Evolutionary conservation across 2,329 filamentous ascomycete genomes (phyloP).

Genomic region (Fusarium brachygibbosum): DNA sequence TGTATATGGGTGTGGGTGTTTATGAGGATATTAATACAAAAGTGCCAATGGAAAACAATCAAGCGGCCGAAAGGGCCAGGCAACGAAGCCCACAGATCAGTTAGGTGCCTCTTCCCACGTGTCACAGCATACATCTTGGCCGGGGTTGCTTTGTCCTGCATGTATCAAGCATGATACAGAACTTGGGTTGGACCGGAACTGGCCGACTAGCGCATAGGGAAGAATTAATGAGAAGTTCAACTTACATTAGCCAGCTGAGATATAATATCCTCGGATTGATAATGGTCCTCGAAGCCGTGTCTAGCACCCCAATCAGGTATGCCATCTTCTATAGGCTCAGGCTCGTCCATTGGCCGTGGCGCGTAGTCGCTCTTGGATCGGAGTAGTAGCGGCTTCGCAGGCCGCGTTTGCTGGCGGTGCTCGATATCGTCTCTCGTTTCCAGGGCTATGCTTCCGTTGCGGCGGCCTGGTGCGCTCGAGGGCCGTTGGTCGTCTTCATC

Average conservation of each 20-base stretch:
- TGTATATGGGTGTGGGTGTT: not conserved
- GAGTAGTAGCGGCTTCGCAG: slow-evolving; percentile 64
- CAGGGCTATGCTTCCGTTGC: slow-evolving; percentile 51
- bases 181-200: slow-evolving; percentile 54
- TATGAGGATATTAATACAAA: not conserved
- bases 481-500: slow-evolving; percentile 57
- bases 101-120: slow-evolving; percentile 1
- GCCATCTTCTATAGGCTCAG: slow-evolving; percentile 61
- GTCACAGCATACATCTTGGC: slow-evolving; percentile 6
- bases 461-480: slow-evolving; percentile 62
- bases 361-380: slow-evolving; percentile 71
- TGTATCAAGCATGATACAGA: slow-evolving; percentile 14
- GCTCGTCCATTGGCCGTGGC: slow-evolving; percentile 58
- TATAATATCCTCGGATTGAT: slow-evolving; percentile 90
- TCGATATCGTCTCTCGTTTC: slow-evolving; percentile 53
- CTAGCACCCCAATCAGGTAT: slow-evolving; percentile 71
- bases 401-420: slow-evolving; percentile 55
- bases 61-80: not conserved
- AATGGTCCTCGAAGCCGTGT: slow-evolving; percentile 93
- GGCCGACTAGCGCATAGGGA: slow-evolving; percentile 18
- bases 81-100: not conserved
- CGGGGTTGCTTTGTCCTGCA: slow-evolving; percentile 9
- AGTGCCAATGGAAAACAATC: not conserved
- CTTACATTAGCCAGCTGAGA: slow-evolving; percentile 84
- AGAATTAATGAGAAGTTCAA: slow-evolving; percentile 46